Evolutionary conservation across 768 basidiomycete genomes (phyloP).

Genomic region (Tubosaeta brunneosetosa): DNA sequence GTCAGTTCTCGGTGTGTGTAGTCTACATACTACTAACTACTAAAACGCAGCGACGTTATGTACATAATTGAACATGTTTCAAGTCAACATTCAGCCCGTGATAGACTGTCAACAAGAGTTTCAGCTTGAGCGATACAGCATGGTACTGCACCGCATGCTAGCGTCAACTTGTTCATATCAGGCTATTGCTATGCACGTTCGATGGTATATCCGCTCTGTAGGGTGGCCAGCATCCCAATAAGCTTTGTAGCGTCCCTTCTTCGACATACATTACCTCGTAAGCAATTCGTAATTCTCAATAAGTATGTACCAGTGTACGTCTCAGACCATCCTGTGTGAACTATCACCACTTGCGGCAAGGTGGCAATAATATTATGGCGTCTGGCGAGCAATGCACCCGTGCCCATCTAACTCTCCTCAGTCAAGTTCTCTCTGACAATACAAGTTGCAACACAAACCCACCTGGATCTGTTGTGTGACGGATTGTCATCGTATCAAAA

Average conservation of each 20-base stretch:
- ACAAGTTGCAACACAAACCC: background rate
- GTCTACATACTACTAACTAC: background rate
- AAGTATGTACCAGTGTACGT: background rate
- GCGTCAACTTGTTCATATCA: background rate
- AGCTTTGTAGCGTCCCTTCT: too few species aligned
- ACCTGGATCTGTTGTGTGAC: background rate
- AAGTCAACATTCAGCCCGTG: background rate
- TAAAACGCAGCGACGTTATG: background rate
- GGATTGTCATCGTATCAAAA: background rate
- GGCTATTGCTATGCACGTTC: background rate
- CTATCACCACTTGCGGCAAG: too few species aligned
- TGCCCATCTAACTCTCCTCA: too few species aligned
- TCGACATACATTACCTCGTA: too few species aligned
- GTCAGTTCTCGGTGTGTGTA: background rate
- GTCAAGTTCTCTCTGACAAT: too few species aligned
- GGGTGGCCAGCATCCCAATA: too few species aligned
- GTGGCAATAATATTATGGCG: too few species aligned
- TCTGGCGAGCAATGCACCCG: too few species aligned
- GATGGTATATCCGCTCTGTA: background rate
- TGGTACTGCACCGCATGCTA: background rate
- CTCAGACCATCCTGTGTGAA: background rate
- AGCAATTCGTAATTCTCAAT: too few species aligned
- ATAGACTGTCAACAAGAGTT: background rate
- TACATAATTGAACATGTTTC: background rate
- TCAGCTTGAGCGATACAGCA: background rate